Conservation (phyloP, 176 grass and related monocot species). For the Chrysopogon serrulatus region DNA sequence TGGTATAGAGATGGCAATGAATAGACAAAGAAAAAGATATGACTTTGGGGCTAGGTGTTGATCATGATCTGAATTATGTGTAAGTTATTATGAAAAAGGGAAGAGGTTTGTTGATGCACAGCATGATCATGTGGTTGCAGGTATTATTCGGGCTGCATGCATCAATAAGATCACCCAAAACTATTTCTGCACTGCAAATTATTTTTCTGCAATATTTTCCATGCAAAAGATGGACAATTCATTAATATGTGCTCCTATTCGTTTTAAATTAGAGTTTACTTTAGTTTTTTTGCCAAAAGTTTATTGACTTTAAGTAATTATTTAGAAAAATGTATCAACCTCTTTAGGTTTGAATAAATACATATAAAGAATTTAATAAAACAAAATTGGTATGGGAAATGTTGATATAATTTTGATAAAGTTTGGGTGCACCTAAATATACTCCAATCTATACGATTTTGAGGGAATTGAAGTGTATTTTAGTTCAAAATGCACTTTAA, state of each 20-base stretch:
- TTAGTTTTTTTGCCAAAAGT: neutral
- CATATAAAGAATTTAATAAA: neutral
- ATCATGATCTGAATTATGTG: neutral
- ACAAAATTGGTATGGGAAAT: neutral
- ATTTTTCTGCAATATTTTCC: neutral
- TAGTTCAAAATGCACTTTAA: too few species aligned
- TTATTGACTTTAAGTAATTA: neutral
- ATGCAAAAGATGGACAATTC: neutral
- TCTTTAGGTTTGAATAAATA: neutral
- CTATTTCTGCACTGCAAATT: neutral
- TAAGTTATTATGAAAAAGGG: neutral
- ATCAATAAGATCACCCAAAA: neutral
- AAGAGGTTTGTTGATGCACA: neutral
- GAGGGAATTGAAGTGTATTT: too few species aligned
- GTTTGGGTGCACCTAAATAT: too few species aligned
- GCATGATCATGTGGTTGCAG: neutral
- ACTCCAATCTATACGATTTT: too few species aligned
- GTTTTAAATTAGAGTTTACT: neutral
- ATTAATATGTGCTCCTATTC: neutral
- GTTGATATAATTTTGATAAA: neutral
- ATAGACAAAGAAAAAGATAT: neutral
- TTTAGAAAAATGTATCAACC: neutral
- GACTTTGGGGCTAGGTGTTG: neutral
- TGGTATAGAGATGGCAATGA: neutral
- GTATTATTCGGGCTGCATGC: neutral